Base-by-base conservation (phyloP, 225 moss, liverwort and hornwort genomes). In the Sphagnum contortum region DNA sequence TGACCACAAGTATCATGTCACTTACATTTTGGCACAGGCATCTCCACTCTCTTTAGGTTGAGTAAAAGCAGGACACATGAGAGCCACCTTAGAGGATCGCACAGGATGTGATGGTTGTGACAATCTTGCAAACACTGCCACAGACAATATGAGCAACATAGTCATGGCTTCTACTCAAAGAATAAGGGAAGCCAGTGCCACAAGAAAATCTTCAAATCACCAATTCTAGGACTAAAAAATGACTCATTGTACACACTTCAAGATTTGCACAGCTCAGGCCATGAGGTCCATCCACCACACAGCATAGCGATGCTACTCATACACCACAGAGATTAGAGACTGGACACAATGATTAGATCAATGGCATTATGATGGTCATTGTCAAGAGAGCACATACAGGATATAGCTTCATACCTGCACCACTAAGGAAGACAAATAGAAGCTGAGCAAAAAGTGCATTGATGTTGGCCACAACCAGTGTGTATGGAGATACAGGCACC, bases 91-190 rank as follows among this genome's bases (percentile, higher is more conserved):
- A 14, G 91, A 91, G 70, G 85, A 91, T n/a, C 83, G 68, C 48
- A 91, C 78, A 45, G 91, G 91, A 74, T 91, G 91, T 53, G 88
- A 83, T 57, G 91, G 91, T 68, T 91, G 91, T 12, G 91, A 91
- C 65, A 91, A 69, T 72, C 91, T 83, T 70, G 91, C 88, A 83
- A 91, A 91, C 47, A 91, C 91, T 81, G 79, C 50, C 60, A 74
- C 71, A 74, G 56, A 67, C 60, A 69, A 69, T 9, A 46, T 44
- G 12, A 29, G 60, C 44, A 49, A 47, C 59, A 76, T 12, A 62
- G 59, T 13, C 44, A 47, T 51, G 44, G 70, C 49, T 52, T 49
- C 6, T 65, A 64, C 47, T 67, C 63, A 63, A 68, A 45, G 67
- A 54, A 56, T 51, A 56, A 12, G 50, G 8, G 13, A 68, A 7